A percentile compares a stretch with the other conserved stretches of the same genome.
Evolutionary conservation across 2,329 filamentous ascomycete genomes (phyloP).

Genomic region (Fusarium cicatricum): DNA sequence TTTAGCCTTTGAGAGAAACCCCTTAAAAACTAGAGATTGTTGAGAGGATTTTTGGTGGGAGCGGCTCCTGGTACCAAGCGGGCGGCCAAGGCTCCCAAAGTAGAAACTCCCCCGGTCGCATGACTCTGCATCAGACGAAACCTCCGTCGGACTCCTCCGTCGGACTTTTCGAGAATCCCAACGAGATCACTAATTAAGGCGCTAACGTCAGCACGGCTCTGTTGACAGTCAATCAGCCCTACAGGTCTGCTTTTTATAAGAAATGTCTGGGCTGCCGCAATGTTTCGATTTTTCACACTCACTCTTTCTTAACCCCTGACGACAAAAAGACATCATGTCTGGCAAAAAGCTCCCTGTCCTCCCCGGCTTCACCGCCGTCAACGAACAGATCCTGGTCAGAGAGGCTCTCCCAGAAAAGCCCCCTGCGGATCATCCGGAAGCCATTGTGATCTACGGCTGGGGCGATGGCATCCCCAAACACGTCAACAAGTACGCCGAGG

Average conservation of each 20-base stretch:
- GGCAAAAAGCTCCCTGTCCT: conserved; percentile 32
- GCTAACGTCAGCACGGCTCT: conserved; percentile 3
- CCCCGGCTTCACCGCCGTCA: conserved; percentile 56
- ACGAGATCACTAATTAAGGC: conserved; percentile 3
- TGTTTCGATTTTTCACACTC: background rate
- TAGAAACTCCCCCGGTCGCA: conserved; percentile 9
- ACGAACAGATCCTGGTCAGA: conserved; percentile 57
- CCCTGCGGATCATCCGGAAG: conserved; percentile 49
- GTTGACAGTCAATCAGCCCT: conserved; percentile 2
- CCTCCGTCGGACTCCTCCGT: conserved; percentile 2
- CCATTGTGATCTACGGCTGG: conserved; percentile 65
- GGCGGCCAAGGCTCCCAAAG: conserved; percentile 1
- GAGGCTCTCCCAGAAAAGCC: conserved; percentile 40
- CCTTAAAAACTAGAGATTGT: background rate
- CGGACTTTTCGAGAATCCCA: conserved; percentile 17
- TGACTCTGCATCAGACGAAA: background rate
- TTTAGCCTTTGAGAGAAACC: background rate
- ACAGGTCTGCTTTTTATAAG: conserved; percentile 7
- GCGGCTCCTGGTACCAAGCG: background rate
- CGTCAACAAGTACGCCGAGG: conserved; percentile 63
- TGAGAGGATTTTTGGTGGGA: conserved; percentile 15
- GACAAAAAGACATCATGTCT: conserved; percentile 18
- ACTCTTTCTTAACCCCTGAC: background rate
- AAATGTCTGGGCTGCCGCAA: background rate
- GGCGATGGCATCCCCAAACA: conserved; percentile 64